Percentiles rank a stretch among this genome's conserved stretches.
Conservation (phyloP, 192 early-diverging fungal genomes). For the Rhizoclosmatium sp. region DNA sequence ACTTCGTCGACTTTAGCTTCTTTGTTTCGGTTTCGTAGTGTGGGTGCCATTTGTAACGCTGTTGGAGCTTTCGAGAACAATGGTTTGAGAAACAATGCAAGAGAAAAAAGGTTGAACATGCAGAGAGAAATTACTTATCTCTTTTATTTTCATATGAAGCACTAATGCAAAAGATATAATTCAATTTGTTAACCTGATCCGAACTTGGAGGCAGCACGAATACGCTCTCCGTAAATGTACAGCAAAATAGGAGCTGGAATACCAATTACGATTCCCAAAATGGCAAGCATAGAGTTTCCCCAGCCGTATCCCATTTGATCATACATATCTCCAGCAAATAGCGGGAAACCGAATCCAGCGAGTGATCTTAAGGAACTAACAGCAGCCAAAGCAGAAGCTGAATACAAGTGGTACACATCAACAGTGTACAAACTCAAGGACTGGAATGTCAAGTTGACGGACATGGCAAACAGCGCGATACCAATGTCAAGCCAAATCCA, state of each 20-base stretch:
- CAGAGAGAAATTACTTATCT: too few species aligned
- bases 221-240: constrained; percentile 19
- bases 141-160: too few species aligned
- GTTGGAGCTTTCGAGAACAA: too few species aligned
- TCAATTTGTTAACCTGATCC: not conserved
- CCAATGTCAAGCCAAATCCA: constrained; percentile 27
- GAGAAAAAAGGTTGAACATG: too few species aligned
- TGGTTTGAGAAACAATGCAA: too few species aligned
- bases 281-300: constrained; percentile 23
- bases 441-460: constrained; percentile 27
- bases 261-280: constrained; percentile 25
- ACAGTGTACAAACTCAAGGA: constrained; percentile 27
- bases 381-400: constrained; percentile 22
- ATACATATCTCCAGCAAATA: constrained; percentile 26
- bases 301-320: constrained; percentile 24
- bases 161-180: too few species aligned
- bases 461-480: constrained; percentile 9
- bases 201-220: constrained; percentile 9
- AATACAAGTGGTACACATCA: constrained; percentile 23
- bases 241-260: constrained; percentile 35
- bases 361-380: constrained; percentile 9
- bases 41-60: constrained; percentile 1
- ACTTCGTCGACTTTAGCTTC: constrained; percentile 26
- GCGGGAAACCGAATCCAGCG: constrained; percentile 33
- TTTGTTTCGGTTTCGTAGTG: not conserved